These are phyloP conservation scores for Naegleria lovaniensis DNA, from an alignment of 208 protist species.

Conservation along the genomic window DNA sequence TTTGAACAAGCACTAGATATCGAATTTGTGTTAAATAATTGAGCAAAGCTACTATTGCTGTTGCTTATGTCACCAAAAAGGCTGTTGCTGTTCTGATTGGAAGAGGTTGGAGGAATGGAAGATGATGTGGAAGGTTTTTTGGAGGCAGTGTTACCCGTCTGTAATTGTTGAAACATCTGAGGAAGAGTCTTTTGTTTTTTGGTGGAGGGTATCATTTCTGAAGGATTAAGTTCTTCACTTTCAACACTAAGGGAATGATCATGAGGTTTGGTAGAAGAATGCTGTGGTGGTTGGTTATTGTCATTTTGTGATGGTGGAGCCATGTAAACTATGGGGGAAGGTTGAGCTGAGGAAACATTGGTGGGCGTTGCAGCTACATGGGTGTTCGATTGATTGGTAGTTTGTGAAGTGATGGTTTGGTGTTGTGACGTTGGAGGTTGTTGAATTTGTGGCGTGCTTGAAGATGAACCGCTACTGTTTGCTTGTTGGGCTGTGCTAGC, in stretches of 20 bases:
- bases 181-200: constrained; percentile 17
- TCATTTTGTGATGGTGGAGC: background rate
- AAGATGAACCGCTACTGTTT: background rate
- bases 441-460: background rate
- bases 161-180: background rate
- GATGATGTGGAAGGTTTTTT: background rate
- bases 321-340: background rate
- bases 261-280: background rate
- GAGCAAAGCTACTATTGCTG: background rate
- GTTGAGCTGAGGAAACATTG: background rate
- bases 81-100: background rate
- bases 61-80: background rate
- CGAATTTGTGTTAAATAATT: background rate
- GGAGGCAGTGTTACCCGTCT: background rate
- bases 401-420: background rate
- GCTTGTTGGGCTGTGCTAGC: background rate
- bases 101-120: background rate
- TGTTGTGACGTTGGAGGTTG: background rate
- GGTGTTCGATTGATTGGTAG: background rate
- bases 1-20: background rate
- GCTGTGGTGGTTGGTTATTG: background rate
- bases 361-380: background rate
- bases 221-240: background rate
- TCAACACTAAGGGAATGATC: background rate
- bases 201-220: background rate